Evolutionary conservation across 768 basidiomycete species (phyloP), one percentile per base, ranked within the genome.

Genomic region (Cubamyces sp.): DNA sequence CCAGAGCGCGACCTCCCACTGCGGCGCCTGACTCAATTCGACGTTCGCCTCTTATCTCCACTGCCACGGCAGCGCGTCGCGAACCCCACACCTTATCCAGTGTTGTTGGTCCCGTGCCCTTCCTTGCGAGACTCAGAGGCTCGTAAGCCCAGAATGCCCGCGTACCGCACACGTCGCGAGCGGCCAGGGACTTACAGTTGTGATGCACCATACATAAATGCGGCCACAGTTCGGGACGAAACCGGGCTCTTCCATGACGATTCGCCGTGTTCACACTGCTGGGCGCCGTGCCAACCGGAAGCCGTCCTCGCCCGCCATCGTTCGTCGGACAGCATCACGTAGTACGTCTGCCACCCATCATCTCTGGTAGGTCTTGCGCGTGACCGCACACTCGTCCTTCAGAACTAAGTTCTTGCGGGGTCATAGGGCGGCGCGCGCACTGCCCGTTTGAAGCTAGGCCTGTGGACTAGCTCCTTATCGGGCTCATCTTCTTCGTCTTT

Each of bases 201-300:
- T 34, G 34, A 34, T 47, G 48, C 48, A 30, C 7, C 16, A 16
- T 26, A 26, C 19, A 57, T 49, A 57, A 57, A 49, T 49, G 48
- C 19, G 56, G 57, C 57, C 57, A 58, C 57, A 58, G 40, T n/a
- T 58, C 57, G 57, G 57, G 39, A 58, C 40, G 48, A 39, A 26
- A 21, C 48, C 26, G 40, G 48, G 48, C 25, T 41, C 39, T 58
- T 58, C 40, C 57, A 58, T 51, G 57, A 42, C 21, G 30, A 21
- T 28, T 21, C 19, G 42, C 26, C 30, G 55, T 45, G 14, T 16
- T 3, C 30, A 47, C 30, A n/a, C n/a, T 54, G 16, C 19, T 12
- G 43, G 43, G 43, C 28, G 54, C 43, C 45, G 55, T 56, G 23
- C 45, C 45, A 47, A 34, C 55, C 45, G 55, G 55, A 34, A n/a